A percentile compares a stretch with the other conserved stretches of the same genome.
Conservation (phyloP, 768 basidiomycete genomes). For the Pleurotus citrinopileatus region DNA sequence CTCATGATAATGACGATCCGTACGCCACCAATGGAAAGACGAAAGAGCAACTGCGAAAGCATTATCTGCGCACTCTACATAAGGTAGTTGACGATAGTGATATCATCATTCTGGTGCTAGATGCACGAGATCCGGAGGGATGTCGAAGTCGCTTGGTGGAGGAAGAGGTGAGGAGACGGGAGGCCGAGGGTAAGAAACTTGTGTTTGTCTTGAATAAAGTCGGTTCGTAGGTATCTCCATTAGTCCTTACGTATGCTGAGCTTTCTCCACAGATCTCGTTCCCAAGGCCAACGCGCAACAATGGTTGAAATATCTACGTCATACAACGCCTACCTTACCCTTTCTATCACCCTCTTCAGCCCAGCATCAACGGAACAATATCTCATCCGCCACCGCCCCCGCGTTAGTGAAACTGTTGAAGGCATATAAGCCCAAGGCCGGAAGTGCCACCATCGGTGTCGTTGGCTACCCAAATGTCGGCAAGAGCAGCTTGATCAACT, state of each 20-base stretch:
- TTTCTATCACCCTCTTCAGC: slow-evolving; percentile 81
- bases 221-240: slow-evolving; percentile 47
- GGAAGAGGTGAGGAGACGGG: slow-evolving; percentile 85
- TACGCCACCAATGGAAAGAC: slow-evolving; percentile 39
- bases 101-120: slow-evolving; percentile 85
- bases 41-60: slow-evolving; percentile 65
- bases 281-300: slow-evolving; percentile 83
- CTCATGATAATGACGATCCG: slow-evolving; percentile 20
- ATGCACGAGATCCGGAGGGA: slow-evolving; percentile 94
- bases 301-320: slow-evolving; percentile 91
- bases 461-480: slow-evolving; percentile 98
- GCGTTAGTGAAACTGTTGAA: slow-evolving; percentile 80
- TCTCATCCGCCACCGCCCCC: slow-evolving; percentile 76
- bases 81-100: slow-evolving; percentile 95
- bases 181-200: slow-evolving; percentile 86
- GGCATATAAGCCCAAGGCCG: slow-evolving; percentile 69
- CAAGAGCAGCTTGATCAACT: slow-evolving; percentile 93
- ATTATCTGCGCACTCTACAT: slow-evolving; percentile 78
- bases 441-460: slow-evolving; percentile 85
- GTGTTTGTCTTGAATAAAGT: slow-evolving; percentile 97
- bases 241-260: background rate
- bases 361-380: slow-evolving; percentile 75
- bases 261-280: slow-evolving; percentile 65
- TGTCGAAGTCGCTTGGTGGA: slow-evolving; percentile 91
- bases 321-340: slow-evolving; percentile 88